A percentile compares a stretch with the other conserved stretches of the same genome.
Evolutionary conservation across 148 eudicot species (phyloP).

Genomic region (Spergularia bocconei): DNA sequence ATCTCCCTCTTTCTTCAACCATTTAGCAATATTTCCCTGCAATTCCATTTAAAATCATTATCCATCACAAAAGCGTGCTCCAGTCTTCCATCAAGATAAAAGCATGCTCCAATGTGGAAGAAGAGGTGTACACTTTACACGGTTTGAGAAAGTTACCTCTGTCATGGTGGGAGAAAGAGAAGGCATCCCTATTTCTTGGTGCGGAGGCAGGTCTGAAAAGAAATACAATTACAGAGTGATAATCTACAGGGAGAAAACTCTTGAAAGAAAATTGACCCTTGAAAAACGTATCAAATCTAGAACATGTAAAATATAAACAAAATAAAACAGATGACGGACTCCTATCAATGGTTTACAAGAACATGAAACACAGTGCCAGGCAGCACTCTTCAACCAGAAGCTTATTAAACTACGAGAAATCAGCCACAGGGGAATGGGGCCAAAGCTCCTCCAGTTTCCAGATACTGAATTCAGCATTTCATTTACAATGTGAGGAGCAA

Average conservation of each 20-base stretch:
- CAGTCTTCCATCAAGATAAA: background rate
- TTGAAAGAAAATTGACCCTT: background rate
- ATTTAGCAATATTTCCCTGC: constrained; percentile 93
- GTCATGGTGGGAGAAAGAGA: constrained; percentile 97
- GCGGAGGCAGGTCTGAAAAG: constrained; percentile 77
- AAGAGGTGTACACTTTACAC: background rate
- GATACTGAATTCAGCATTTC: too few relatives aligned
- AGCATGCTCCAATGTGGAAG: background rate
- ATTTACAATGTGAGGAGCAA: too few relatives aligned
- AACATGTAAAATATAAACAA: background rate
- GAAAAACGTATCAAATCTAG: background rate
- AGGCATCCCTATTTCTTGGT: constrained; percentile 95
- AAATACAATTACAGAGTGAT: background rate
- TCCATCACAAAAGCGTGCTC: constrained; percentile 1
- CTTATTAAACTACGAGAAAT: too few relatives aligned
- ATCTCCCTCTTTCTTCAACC: constrained; percentile 98
- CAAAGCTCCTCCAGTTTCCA: too few relatives aligned
- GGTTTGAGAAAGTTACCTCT: constrained; percentile 49
- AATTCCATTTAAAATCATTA: constrained; percentile 24
- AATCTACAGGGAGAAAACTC: background rate
- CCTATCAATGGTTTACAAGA: too few relatives aligned
- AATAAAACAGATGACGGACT: background rate
- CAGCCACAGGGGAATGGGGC: too few relatives aligned
- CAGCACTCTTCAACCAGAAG: too few relatives aligned
- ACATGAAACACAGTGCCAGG: too few relatives aligned